These are phyloP conservation scores for Lipomyces japonicus DNA, from an alignment of 805 yeast species.

Conservation along the genomic window DNA sequence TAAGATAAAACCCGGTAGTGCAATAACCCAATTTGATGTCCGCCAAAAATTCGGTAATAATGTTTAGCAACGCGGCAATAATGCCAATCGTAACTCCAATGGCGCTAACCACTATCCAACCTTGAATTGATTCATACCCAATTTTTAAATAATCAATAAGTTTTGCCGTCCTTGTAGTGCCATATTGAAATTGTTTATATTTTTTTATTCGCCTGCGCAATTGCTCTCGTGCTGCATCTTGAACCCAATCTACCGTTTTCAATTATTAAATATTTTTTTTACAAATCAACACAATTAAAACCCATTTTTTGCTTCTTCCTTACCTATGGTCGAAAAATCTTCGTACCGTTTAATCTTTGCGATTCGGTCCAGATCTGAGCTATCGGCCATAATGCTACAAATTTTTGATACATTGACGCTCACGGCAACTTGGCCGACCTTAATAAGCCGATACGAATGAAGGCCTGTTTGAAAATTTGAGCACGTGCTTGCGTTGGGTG, in stretches of 20 bases:
- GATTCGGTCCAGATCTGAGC: no score
- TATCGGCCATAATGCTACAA: no score
- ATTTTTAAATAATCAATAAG: not conserved
- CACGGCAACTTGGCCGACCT: no score
- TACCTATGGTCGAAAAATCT: conserved; percentile 43
- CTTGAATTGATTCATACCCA: conserved; percentile 41
- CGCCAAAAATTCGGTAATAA: conserved; percentile 83
- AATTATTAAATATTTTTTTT: conserved; percentile 8
- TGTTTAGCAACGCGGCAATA: conserved; percentile 76
- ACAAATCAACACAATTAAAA: not conserved
- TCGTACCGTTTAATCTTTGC: conserved; percentile 46
- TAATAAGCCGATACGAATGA: no score
- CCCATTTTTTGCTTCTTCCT: not conserved
- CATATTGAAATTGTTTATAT: conserved; percentile 14
- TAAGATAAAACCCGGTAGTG: conserved; percentile 61
- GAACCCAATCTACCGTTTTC: conserved; percentile 59
- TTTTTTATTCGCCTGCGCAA: conserved; percentile 18
- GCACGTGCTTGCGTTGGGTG: no score
- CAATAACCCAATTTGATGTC: conserved; percentile 79
- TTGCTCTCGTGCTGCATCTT: conserved; percentile 44
- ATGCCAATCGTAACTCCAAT: conserved; percentile 77
- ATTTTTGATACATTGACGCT: no score
- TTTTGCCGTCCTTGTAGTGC: not conserved
- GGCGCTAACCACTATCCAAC: conserved; percentile 69
- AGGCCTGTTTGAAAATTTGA: no score